phyloP scores from a whole-genome alignment of 2,329 filamentous ascomycete genomes.

The Aspergillus cejpii region DNA sequence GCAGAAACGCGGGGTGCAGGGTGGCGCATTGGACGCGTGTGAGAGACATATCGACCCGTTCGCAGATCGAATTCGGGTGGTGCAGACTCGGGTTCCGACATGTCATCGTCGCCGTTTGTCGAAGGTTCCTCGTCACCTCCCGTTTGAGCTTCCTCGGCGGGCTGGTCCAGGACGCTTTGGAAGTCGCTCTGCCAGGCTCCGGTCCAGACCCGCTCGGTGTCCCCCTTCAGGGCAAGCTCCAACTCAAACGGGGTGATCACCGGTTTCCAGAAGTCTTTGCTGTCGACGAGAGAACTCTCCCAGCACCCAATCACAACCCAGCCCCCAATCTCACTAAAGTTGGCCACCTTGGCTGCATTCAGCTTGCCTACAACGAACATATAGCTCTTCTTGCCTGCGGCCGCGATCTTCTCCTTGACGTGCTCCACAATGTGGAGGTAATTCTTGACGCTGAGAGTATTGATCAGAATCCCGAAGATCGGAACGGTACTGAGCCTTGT shows the following conservation, averaged over 20 bases:
- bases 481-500: constrained; percentile 72
- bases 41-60: constrained; percentile 74
- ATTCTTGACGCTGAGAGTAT: constrained; percentile 86
- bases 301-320: constrained; percentile 98
- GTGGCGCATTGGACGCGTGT: constrained; percentile 51
- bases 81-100: constrained; percentile 62
- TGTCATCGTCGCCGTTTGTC: constrained; percentile 47
- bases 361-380: constrained; percentile 95
- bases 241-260: constrained; percentile 95
- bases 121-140: constrained; percentile 19
- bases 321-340: constrained; percentile 89
- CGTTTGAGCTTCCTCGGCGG: constrained; percentile 19
- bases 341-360: constrained; percentile 91
- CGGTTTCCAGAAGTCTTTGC: constrained; percentile 78
- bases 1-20: constrained; percentile 28
- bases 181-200: constrained; percentile 87
- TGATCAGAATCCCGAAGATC: constrained; percentile 89
- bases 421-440: constrained; percentile 75
- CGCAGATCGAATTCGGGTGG: constrained; percentile 88
- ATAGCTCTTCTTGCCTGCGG: constrained; percentile 88
- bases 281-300: constrained; percentile 90
- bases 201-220: constrained; percentile 74
- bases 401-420: constrained; percentile 64
- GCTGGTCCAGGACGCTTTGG: constrained; percentile 54
- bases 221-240: constrained; percentile 65